A percentile compares a stretch with the other conserved stretches of the same genome.
Conservation (phyloP, 192 early-diverging fungal genomes). For the Linnemannia schmuckeri region DNA sequence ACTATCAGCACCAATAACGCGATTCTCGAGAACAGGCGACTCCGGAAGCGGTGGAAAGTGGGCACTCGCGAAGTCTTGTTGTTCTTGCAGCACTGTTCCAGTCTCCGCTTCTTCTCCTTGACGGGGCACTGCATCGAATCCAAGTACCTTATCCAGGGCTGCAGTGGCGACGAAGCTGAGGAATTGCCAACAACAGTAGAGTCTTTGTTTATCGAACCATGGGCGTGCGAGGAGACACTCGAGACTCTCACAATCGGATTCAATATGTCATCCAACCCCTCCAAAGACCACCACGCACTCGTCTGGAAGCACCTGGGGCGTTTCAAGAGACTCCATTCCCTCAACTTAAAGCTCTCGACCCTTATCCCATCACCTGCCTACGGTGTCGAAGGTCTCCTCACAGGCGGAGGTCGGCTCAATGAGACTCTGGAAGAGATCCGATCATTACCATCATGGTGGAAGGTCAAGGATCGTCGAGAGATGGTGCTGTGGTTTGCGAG, state of each 20-base stretch:
- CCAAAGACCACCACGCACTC: neutral
- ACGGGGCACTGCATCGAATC: neutral
- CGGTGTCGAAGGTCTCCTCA: neutral
- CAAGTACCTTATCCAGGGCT: neutral
- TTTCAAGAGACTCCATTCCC: neutral
- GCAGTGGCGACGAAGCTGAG: neutral
- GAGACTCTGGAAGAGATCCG: neutral
- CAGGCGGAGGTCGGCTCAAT: neutral
- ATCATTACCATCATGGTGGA: slow-evolving; percentile 4
- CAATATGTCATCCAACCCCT: neutral
- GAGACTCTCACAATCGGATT: neutral
- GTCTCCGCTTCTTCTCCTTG: neutral
- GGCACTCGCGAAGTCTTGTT: neutral
- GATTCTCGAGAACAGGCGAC: neutral
- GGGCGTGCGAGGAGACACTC: neutral
- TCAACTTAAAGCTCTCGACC: neutral
- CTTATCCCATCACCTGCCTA: neutral
- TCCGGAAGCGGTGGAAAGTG: neutral
- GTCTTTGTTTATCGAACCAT: neutral
- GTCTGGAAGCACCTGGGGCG: neutral
- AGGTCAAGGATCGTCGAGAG: neutral
- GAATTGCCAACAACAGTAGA: neutral
- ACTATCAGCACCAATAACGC: neutral
- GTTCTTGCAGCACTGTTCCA: neutral
- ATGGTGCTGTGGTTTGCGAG: neutral